Percentiles rank a stretch among this genome's conserved stretches.
Conservation (phyloP, 139 green algal species). For the Diplosphaera chodatii region DNA sequence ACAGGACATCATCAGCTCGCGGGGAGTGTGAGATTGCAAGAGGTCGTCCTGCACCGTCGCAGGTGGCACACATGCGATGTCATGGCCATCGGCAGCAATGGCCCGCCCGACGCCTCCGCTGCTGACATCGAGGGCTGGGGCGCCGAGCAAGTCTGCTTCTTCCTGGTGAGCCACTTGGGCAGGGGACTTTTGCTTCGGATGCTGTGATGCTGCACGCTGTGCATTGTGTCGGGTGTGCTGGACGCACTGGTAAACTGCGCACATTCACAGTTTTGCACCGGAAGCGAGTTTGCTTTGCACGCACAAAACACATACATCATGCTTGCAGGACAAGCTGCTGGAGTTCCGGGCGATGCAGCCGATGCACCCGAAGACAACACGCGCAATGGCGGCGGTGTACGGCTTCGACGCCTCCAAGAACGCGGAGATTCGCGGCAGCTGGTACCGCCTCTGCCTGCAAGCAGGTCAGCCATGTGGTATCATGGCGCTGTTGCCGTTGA, state of each 20-base stretch:
- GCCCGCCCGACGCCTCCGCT: neutral
- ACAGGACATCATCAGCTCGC: no score
- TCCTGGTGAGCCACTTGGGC: slow-evolving; percentile 49
- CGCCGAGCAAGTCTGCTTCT: slow-evolving; percentile 30
- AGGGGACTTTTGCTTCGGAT: no score
- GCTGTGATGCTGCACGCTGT: no score
- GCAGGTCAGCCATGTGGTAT: slow-evolving; percentile 15
- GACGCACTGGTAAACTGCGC: no score
- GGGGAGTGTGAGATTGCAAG: no score
- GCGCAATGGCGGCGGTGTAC: slow-evolving; percentile 54
- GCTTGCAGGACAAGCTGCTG: slow-evolving; percentile 44
- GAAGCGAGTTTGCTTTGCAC: neutral
- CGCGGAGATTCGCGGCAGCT: slow-evolving; percentile 59
- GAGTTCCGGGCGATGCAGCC: slow-evolving; percentile 35
- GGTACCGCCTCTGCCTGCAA: slow-evolving; percentile 55
- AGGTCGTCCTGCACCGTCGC: no score
- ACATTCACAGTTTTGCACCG: no score
- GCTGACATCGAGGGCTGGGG: slow-evolving; percentile 58
- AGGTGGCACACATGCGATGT: slow-evolving; percentile 55
- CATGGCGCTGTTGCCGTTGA: no score
- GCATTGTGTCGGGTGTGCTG: no score
- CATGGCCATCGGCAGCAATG: slow-evolving; percentile 15
- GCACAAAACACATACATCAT: neutral
- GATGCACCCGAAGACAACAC: slow-evolving; percentile 25
- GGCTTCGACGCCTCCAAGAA: slow-evolving; percentile 56